phyloP scores from a whole-genome alignment of 768 basidiomycete genomes.

The Harrya chromipes region DNA sequence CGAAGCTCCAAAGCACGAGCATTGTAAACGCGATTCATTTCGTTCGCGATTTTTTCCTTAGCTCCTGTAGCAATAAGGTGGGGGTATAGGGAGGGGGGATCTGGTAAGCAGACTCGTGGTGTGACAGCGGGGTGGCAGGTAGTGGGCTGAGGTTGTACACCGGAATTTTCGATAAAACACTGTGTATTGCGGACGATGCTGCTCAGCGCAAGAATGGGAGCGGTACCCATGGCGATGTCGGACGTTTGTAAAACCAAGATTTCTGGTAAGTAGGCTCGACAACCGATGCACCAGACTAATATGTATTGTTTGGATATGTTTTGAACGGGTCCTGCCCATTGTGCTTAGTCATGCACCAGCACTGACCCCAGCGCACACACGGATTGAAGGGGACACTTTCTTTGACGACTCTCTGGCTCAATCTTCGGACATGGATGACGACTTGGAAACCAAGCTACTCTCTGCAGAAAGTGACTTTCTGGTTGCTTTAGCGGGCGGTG shows the following conservation, averaged over 20 bases:
- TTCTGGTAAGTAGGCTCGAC: no score
- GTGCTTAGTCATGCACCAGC: no score
- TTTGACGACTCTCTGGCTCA: not conserved
- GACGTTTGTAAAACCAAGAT: no score
- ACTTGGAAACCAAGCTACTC: not conserved
- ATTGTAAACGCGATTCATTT: constrained; percentile 2
- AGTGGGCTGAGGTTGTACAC: no score
- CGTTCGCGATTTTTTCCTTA: not conserved
- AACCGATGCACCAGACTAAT: no score
- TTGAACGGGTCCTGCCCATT: no score
- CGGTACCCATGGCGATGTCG: no score
- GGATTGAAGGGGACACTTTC: not conserved
- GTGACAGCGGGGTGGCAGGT: not conserved
- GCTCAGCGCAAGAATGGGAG: no score
- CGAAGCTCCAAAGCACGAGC: constrained; percentile 5
- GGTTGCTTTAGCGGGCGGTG: not conserved
- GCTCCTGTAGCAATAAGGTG: constrained; percentile 1
- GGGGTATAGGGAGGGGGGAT: constrained; percentile 1
- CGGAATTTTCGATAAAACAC: no score
- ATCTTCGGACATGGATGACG: constrained; percentile 2
- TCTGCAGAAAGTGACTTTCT: constrained; percentile 3
- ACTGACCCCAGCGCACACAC: not conserved
- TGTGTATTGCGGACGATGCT: no score
- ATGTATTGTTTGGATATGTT: no score
- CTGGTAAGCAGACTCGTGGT: constrained; percentile 1